Conservation (phyloP, 306 rosid species). For the Gastrolobium villosum region DNA sequence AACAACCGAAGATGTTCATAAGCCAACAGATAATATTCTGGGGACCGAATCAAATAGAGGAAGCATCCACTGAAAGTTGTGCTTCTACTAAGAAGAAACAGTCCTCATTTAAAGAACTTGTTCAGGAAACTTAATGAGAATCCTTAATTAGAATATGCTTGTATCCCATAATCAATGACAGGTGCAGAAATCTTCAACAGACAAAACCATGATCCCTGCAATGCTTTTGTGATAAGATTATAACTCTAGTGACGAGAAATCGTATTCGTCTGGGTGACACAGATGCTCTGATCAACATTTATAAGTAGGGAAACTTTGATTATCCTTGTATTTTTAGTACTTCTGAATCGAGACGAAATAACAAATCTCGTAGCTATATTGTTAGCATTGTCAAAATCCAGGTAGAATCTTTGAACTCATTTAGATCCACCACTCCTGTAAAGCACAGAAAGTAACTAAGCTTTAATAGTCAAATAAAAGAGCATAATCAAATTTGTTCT, state of each 20-base stretch:
- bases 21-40: slow-evolving; percentile 58
- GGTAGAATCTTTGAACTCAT: slow-evolving; percentile 54
- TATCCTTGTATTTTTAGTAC: slow-evolving; percentile 40
- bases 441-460: slow-evolving; percentile 48
- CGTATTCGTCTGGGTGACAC: slow-evolving; percentile 37
- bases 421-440: slow-evolving; percentile 60
- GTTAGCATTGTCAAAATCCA: slow-evolving; percentile 49
- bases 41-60: slow-evolving; percentile 70
- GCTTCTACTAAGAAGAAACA: slow-evolving; percentile 53
- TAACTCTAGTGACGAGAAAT: slow-evolving; percentile 48
- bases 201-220: slow-evolving; percentile 43
- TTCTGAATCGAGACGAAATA: slow-evolving; percentile 42
- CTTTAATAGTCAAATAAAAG: slow-evolving; percentile 25
- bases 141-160: slow-evolving; percentile 49
- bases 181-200: slow-evolving; percentile 49
- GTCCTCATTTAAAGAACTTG: slow-evolving; percentile 42
- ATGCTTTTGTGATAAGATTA: slow-evolving; percentile 38
- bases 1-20: slow-evolving; percentile 70
- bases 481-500: slow-evolving; percentile 23
- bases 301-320: slow-evolving; percentile 42
- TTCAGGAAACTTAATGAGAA: slow-evolving; percentile 43
- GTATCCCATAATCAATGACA: slow-evolving; percentile 47
- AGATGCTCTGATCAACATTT: slow-evolving; percentile 56
- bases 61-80: slow-evolving; percentile 67
- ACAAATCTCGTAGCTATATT: slow-evolving; percentile 42